These are phyloP conservation scores for Ulota crispa DNA, from an alignment of 225 moss, liverwort and hornwort genomes.

Conservation along the genomic window DNA sequence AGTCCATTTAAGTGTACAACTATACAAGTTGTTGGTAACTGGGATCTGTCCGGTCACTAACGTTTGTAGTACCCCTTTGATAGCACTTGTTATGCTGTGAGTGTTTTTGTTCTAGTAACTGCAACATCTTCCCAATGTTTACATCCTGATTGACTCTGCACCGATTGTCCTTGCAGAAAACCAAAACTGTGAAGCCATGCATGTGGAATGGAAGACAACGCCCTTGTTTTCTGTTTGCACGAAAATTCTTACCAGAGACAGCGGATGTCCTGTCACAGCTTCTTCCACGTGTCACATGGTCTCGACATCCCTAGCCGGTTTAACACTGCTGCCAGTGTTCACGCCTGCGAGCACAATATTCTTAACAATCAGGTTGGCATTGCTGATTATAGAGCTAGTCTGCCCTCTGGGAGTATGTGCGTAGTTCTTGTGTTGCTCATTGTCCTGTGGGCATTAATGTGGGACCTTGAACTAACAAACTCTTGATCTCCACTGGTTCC, in stretches of 20 bases:
- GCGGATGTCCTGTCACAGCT: slow-evolving; percentile 49
- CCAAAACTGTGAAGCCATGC: slow-evolving; percentile 57
- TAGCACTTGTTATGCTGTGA: neutral
- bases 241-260: slow-evolving; percentile 76
- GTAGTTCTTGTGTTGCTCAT: neutral
- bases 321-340: neutral
- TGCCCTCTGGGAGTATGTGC: neutral
- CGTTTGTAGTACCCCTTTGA: neutral
- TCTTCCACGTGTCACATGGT: slow-evolving; percentile 54
- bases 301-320: neutral
- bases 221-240: slow-evolving; percentile 87
- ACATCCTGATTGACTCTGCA: neutral
- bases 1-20: neutral
- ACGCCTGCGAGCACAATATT: neutral
- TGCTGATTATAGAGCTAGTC: neutral
- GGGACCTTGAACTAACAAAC: neutral
- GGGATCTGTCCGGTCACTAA: neutral
- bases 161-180: slow-evolving; percentile 43
- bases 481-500: no score
- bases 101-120: neutral
- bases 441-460: neutral
- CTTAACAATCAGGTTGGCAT: neutral
- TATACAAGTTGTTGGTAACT: neutral
- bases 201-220: slow-evolving; percentile 67
- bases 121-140: neutral